Evolutionary conservation across 768 basidiomycete genomes (phyloP).

Genomic region (Mrakia gelida): DNA sequence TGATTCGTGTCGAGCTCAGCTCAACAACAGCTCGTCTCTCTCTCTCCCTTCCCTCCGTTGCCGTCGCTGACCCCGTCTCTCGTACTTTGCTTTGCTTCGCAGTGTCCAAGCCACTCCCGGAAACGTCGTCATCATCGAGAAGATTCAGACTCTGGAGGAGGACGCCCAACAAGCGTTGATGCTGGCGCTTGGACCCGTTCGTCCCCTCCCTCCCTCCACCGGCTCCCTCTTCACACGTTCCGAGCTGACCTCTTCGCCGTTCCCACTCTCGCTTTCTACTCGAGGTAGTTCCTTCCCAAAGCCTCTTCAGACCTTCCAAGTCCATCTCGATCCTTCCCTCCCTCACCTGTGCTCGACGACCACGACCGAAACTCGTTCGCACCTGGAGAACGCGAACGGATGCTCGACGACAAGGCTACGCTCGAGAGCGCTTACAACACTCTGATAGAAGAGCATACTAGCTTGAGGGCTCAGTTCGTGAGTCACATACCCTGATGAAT

Average conservation of each 20-base stretch:
- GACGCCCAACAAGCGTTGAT: slow-evolving; percentile 81
- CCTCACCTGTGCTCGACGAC: not conserved
- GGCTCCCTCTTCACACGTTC: not conserved
- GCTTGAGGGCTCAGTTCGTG: slow-evolving; percentile 62
- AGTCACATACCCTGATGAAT: not conserved
- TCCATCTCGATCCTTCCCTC: slow-evolving; percentile 64
- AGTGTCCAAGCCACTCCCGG: slow-evolving; percentile 30
- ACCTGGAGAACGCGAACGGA: slow-evolving; percentile 65
- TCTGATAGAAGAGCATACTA: slow-evolving; percentile 69
- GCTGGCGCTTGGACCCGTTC: slow-evolving; percentile 87
- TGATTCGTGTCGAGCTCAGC: not conserved
- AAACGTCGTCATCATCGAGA: slow-evolving; percentile 81
- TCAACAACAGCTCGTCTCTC: not conserved
- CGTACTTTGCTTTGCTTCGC: slow-evolving; percentile 35
- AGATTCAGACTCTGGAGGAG: slow-evolving; percentile 78
- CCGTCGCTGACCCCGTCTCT: slow-evolving; percentile 37
- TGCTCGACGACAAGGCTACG: slow-evolving; percentile 78
- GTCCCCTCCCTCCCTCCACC: not conserved
- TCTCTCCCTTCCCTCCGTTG: not conserved
- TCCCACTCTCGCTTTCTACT: not conserved
- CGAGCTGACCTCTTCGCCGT: not conserved
- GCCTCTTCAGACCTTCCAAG: slow-evolving; percentile 84
- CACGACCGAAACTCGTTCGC: slow-evolving; percentile 53
- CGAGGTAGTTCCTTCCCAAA: slow-evolving; percentile 42
- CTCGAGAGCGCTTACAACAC: slow-evolving; percentile 74